These are phyloP conservation scores for Fusarium oxysporum DNA, from an alignment of 2,329 filamentous ascomycete species.

Conservation along the genomic window DNA sequence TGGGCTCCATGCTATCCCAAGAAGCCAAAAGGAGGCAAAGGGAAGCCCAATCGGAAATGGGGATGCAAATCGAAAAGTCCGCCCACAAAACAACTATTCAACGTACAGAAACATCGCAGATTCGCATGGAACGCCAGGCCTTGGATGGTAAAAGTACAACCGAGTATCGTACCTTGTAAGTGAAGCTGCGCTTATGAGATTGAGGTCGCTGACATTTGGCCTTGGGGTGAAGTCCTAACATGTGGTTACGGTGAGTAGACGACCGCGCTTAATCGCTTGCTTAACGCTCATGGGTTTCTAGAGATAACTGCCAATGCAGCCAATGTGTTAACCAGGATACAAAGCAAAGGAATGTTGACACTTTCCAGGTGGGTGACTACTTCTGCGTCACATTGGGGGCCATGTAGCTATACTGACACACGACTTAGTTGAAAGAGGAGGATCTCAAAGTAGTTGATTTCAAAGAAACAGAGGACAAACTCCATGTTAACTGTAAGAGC, in stretches of 20 bases:
- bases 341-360: slow-evolving; percentile 56
- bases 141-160: neutral
- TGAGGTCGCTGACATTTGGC: slow-evolving; percentile 17
- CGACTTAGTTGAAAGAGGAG: slow-evolving; percentile 48
- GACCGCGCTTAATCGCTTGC: slow-evolving; percentile 9
- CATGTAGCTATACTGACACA: neutral
- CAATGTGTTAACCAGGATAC: slow-evolving; percentile 57
- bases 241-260: slow-evolving; percentile 47
- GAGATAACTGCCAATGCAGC: slow-evolving; percentile 58
- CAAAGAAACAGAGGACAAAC: slow-evolving; percentile 43
- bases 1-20: neutral
- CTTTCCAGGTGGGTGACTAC: slow-evolving; percentile 50
- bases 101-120: slow-evolving; percentile 26
- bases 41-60: neutral
- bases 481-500: slow-evolving; percentile 52
- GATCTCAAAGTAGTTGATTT: slow-evolving; percentile 47
- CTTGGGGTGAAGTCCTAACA: slow-evolving; percentile 38
- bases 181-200: slow-evolving; percentile 12
- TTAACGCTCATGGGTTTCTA: slow-evolving; percentile 33
- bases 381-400: neutral
- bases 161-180: slow-evolving; percentile 39
- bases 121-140: slow-evolving; percentile 12
- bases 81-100: slow-evolving; percentile 12
- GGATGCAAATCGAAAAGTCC: neutral
- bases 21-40: neutral